Base-by-base conservation (phyloP, 169 alveolate genomes). In the Eimeria brunetti region DNA sequence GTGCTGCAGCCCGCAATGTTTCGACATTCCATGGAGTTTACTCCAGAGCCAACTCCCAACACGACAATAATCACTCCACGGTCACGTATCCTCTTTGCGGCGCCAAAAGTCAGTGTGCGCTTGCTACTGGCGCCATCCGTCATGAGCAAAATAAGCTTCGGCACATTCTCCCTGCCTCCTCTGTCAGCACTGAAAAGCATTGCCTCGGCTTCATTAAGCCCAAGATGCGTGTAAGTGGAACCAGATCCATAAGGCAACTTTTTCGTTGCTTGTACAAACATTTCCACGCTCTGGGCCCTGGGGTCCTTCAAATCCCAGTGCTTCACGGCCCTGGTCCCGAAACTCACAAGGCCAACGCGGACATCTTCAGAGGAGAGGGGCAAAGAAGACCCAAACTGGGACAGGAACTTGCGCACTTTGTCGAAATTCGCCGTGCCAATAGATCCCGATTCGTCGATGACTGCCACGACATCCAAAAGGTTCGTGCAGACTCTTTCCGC, bases 381-480 rank as follows among this genome's bases (percentile, higher is more conserved):
- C 60, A 91, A 41, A 22, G 69, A 2, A 11, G 0, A 0, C 0
- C 38, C 36, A 27, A 91, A 81, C 41, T 8, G 24, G 27, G 1
- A 14, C 20, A 80, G 12, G 41, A 80, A 91, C 62, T n/a, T 20
- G 24, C 88, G 81, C 85, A 91, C 95, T 44, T 64, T 44, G 76
- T 14, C 46, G 22, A 22, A 91, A 88, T 91, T 80, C 30, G 33
- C 3, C 16, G 44, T 27, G 22, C 92, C 92, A 62, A 91, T 81
- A 30, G 91, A 78, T 24, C 95, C 92, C 36, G 95, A 91, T 49
- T 60, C 91, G 78, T 91, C 95, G 67, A 91, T 33, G 11, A 91
- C 81, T 33, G 56, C 18, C 22, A 36, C 27, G 33, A 81, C 46
- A 38, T 91, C 95, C 92, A 91, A 11, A 44, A 78, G 73, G 46